Evolutionary conservation across 257 asterid genomes (phyloP).

Genomic region (Fraxinus pennsylvanica): DNA sequence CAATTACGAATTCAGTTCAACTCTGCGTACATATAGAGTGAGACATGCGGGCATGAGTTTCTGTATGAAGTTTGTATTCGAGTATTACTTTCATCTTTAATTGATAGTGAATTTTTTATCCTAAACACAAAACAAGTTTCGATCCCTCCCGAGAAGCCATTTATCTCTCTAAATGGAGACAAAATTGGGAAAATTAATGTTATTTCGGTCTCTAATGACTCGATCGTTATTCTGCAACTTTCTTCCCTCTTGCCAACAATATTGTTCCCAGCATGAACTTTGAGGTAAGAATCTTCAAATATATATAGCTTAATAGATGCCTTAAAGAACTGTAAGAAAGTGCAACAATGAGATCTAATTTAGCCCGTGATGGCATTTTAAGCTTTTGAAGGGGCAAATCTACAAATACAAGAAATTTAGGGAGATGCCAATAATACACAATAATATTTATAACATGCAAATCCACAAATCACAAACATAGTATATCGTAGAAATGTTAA

Average conservation of each 20-base stretch:
- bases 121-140: constrained; percentile 43
- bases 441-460: too few species aligned
- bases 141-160: constrained; percentile 46
- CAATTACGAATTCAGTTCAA: too few species aligned
- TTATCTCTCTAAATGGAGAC: constrained; percentile 47
- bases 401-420: background rate
- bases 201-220: constrained; percentile 34
- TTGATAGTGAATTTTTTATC: background rate
- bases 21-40: too few species aligned
- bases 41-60: background rate
- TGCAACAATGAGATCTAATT: background rate
- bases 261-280: constrained; percentile 39
- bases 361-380: background rate
- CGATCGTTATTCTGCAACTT: constrained; percentile 38
- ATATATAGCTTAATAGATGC: background rate
- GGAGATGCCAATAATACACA: too few species aligned
- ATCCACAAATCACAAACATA: too few species aligned
- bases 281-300: constrained; percentile 23
- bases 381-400: too few species aligned
- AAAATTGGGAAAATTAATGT: constrained; percentile 32
- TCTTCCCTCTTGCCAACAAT: constrained; percentile 43
- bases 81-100: background rate
- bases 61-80: too few species aligned
- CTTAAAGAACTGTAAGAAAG: background rate
- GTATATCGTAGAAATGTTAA: too few species aligned